These are phyloP conservation scores for Komagataella mondaviorum DNA, from an alignment of 805 yeast genomes.

Conservation along the genomic window DNA sequence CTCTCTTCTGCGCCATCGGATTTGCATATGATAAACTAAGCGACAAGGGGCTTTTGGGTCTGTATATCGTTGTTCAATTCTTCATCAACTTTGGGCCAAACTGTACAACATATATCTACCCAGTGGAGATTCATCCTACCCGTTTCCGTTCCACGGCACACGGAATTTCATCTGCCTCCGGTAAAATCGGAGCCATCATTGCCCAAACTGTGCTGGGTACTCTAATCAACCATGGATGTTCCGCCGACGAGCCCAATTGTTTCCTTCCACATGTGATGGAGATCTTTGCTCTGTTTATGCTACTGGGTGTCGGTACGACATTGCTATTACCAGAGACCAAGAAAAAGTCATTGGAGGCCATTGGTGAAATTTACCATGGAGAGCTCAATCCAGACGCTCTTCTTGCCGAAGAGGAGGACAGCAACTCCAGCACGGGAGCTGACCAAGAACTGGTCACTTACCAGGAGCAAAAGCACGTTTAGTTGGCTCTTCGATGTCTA, in stretches of 20 bases:
- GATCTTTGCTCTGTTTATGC: slow-evolving; percentile 86
- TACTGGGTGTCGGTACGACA: slow-evolving; percentile 56
- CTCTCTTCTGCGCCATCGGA: slow-evolving; percentile 68
- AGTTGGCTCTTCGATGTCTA: background rate
- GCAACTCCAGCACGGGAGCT: background rate
- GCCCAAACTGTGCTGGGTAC: slow-evolving; percentile 86
- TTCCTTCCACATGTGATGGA: slow-evolving; percentile 89
- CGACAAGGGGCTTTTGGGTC: slow-evolving; percentile 56
- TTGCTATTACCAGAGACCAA: slow-evolving; percentile 79
- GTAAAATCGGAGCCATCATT: slow-evolving; percentile 87
- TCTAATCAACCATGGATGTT: slow-evolving; percentile 66
- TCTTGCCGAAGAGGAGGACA: background rate
- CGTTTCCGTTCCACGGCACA: slow-evolving; percentile 94
- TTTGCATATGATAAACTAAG: slow-evolving; percentile 65
- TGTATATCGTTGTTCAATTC: slow-evolving; percentile 73
- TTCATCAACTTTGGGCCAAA: slow-evolving; percentile 92
- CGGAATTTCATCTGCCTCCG: slow-evolving; percentile 87
- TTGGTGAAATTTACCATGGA: slow-evolving; percentile 71
- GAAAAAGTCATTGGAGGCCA: slow-evolving; percentile 81
- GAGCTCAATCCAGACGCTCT: slow-evolving; percentile 32
- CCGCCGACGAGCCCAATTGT: slow-evolving; percentile 48
- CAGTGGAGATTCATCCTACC: slow-evolving; percentile 90
- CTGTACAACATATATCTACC: slow-evolving; percentile 80
- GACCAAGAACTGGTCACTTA: background rate
- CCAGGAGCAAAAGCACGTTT: background rate